These are phyloP conservation scores for Pythium volutum DNA, from an alignment of 352 stramenopile species.

Conservation along the genomic window DNA sequence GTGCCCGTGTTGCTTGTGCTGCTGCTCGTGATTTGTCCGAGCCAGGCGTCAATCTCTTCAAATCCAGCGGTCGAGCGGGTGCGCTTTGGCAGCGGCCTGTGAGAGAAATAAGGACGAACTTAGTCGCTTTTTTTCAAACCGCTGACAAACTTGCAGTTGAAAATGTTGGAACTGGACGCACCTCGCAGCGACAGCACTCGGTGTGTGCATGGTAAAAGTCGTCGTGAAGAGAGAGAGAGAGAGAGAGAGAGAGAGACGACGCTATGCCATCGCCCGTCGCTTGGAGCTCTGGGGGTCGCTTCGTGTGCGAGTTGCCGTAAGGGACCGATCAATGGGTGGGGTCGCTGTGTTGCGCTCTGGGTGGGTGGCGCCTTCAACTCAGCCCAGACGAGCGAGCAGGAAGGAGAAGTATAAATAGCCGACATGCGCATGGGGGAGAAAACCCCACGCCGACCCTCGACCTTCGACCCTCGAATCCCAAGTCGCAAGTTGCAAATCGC, in stretches of 20 bases:
- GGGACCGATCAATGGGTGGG: not conserved
- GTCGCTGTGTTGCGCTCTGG: too few species aligned
- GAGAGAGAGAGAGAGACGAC: not conserved
- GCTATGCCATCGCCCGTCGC: constrained; percentile 13
- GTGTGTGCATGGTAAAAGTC: constrained; percentile 16
- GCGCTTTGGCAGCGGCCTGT: constrained; percentile 58
- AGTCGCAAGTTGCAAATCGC: too few species aligned
- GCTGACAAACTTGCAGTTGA: not conserved
- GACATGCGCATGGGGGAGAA: constrained; percentile 8
- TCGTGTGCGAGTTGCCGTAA: not conserved
- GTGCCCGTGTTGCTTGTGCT: constrained; percentile 3
- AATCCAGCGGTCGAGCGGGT: constrained; percentile 54
- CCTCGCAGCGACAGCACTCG: constrained; percentile 13
- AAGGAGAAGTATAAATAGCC: constrained; percentile 7
- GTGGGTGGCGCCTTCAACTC: constrained; percentile 15
- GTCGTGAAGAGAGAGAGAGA: not conserved
- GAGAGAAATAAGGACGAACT: not conserved
- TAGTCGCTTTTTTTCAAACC: not conserved
- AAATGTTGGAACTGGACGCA: not conserved
- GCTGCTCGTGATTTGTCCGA: constrained; percentile 13
- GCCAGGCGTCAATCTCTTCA: constrained; percentile 38
- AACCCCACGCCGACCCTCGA: not conserved
- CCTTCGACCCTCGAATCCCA: too few species aligned
- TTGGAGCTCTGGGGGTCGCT: not conserved
- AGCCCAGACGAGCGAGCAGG: not conserved